Base-by-base conservation (phyloP, 306 rosid genomes). In the Delonix regia region DNA sequence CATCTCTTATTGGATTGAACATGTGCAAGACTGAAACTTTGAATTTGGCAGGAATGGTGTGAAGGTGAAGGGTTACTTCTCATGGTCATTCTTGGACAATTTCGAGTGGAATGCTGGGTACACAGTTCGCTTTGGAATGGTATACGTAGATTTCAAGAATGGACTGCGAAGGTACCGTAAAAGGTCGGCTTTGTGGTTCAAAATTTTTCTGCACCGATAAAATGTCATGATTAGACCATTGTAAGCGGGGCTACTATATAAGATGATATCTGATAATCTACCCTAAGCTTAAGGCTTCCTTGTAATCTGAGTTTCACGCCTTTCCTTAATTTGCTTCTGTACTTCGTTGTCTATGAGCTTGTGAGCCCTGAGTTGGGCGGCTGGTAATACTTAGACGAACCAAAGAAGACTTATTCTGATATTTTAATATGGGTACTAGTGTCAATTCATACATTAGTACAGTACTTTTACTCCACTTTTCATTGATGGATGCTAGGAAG, bases 11-110 rank as follows among this genome's bases (percentile, higher is more conserved):
- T 36, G 15, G 16, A 76, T 69, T 64, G 66, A 56, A 70, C 36
- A 21, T 56, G 22, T 52, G 19, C 21, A 74, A 73, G 13, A 42
- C 74, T 62, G 63, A 76, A 66, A 76, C 28, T 45, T 51, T 52
- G 70, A 30, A 67, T 52, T 68, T 80, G 77, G 57, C 21, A 91
- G 91, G 84, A 78, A 76, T 73, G 93, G 93, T 34, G 93, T 82
- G 47, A 85, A 86, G 38, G 91, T 88, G 82, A 90, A 83, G 79
- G 93, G 96, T 24, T 90, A 83, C 82, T 89, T 91, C 75, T 82
- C 90, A 39, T 91, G 93, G 97, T 89, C 93, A 41, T 79, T 91
- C 71, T 78, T 91, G 72, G 96, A 91, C 81, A 87, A 87, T 57
- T 91, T 84, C 10, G 91, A 91, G 76, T 90, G 90, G 95, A 15